These are phyloP conservation scores for Solanum dulcamara DNA, from an alignment of 257 asterid genomes.

Conservation along the genomic window DNA sequence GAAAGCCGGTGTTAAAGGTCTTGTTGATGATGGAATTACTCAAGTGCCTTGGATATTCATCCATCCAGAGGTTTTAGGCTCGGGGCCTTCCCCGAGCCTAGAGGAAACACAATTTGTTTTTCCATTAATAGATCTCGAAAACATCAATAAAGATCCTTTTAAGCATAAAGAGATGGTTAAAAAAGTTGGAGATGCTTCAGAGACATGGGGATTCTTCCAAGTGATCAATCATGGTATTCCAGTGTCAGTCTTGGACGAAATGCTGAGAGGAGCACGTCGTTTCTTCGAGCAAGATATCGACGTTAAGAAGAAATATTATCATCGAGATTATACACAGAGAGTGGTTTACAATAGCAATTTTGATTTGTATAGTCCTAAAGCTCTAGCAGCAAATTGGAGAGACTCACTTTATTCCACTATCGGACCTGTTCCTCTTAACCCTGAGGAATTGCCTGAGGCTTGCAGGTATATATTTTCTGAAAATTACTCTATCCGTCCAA, in stretches of 20 bases:
- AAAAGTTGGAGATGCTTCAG: slow-evolving; percentile 31
- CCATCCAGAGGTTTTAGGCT: slow-evolving; percentile 5
- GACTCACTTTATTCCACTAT: slow-evolving; percentile 11
- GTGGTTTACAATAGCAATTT: slow-evolving; percentile 45
- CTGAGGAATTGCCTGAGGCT: slow-evolving; percentile 36
- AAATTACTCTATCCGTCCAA: background rate
- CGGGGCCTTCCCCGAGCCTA: background rate
- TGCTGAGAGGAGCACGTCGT: slow-evolving; percentile 39
- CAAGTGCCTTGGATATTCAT: slow-evolving; percentile 37
- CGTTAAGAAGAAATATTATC: slow-evolving; percentile 34
- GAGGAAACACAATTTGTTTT: slow-evolving; percentile 8
- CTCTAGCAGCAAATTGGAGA: slow-evolving; percentile 41
- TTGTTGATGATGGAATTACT: slow-evolving; percentile 34
- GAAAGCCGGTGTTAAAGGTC: slow-evolving; percentile 59
- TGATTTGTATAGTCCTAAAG: slow-evolving; percentile 27
- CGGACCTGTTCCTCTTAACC: slow-evolving; percentile 31
- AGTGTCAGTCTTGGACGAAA: slow-evolving; percentile 26
- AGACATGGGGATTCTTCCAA: slow-evolving; percentile 51
- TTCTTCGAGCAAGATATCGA: slow-evolving; percentile 49
- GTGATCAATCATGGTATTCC: slow-evolving; percentile 62
- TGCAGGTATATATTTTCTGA: slow-evolving; percentile 24
- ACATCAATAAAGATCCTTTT: background rate
- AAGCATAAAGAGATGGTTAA: slow-evolving; percentile 19
- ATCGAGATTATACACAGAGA: slow-evolving; percentile 34
- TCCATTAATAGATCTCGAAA: slow-evolving; percentile 48